phyloP scores from a whole-genome alignment of 495 filamentous ascomycete species.

The Bacidia rubella region DNA sequence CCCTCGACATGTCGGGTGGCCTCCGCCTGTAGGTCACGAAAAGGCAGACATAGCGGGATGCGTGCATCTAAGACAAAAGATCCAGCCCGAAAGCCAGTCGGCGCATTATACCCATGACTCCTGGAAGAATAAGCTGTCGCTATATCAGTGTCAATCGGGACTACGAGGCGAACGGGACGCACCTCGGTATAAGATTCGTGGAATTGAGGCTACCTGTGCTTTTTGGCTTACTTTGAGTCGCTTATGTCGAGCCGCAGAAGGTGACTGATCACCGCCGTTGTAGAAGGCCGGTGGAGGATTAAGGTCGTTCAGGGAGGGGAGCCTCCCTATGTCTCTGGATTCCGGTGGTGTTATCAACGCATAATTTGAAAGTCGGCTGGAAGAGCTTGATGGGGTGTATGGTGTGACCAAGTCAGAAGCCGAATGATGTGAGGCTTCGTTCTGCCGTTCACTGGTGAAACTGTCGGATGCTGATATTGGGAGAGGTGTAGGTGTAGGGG shows the following conservation, averaged over 20 bases:
- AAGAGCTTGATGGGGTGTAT: too few relatives aligned
- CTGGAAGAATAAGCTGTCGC: background rate
- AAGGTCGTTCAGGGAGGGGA: too few relatives aligned
- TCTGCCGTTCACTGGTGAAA: too few relatives aligned
- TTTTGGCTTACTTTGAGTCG: background rate
- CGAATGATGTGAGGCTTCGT: too few relatives aligned
- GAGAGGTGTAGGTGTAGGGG: too few relatives aligned
- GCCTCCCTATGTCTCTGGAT: too few relatives aligned
- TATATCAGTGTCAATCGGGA: background rate
- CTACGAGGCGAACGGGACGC: background rate
- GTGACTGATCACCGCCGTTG: background rate
- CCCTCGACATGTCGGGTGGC: background rate
- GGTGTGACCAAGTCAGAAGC: too few relatives aligned
- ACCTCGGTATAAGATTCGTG: background rate
- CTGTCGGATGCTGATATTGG: too few relatives aligned
- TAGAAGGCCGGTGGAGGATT: background rate
- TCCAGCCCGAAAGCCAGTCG: background rate
- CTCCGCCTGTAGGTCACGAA: background rate
- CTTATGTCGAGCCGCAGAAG: background rate
- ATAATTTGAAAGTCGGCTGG: background rate
- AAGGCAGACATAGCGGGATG: background rate
- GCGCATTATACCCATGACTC: background rate
- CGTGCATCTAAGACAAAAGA: background rate
- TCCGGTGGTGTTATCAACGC: too few relatives aligned
- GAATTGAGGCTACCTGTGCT: background rate